Base-by-base conservation (phyloP, 768 basidiomycete genomes). In the Fibroporia radiculosa region DNA sequence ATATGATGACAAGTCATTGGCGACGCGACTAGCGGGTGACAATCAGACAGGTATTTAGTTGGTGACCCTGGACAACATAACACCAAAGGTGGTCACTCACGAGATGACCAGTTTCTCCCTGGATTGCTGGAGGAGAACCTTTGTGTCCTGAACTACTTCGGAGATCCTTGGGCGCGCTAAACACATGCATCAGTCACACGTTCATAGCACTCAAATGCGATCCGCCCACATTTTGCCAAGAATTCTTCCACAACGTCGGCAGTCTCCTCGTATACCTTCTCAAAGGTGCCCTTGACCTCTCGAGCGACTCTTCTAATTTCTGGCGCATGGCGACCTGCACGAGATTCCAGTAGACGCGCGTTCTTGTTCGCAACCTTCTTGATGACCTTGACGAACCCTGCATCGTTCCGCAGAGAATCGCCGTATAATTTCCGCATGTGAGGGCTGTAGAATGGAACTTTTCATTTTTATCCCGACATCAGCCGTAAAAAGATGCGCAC, bases 341-440 rank as follows among this genome's bases (percentile, higher is more conserved):
- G 75, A 8, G 74, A 77, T 56, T 90, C 87, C 20, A 95, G 60
- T 6, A 85, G 71, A 23, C 76, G 74, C 0, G 81, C 88, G 49
- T 91, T 89, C 67, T 82, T 84, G 58, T 74, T 81, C 3, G 93
- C 93, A 8, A 93, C 90, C 48, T 75, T 87, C 66, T 93, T 93
- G 63, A 99, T 83, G n/a, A 97, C 93, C 69, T 97, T 96, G 55
- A 95, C 90, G 51, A 98, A 87, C 41, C 96, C 96, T 1, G 93
- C 95, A 47, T 98, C 95, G 64, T 93, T 91, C 51, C 96, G 82
- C 11, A 99, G 69, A 12, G 86, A 82, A 57, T 93, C 81, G 2
- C 96, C 95, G 62, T 99, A 99, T 16, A 98, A 72, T 60, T 90
- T 92, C 49, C 78, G 81, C 96, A 98, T 98, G 65, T 98, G 96